These are phyloP conservation scores for Russula emetica DNA, from an alignment of 768 basidiomycete genomes.

Conservation along the genomic window DNA sequence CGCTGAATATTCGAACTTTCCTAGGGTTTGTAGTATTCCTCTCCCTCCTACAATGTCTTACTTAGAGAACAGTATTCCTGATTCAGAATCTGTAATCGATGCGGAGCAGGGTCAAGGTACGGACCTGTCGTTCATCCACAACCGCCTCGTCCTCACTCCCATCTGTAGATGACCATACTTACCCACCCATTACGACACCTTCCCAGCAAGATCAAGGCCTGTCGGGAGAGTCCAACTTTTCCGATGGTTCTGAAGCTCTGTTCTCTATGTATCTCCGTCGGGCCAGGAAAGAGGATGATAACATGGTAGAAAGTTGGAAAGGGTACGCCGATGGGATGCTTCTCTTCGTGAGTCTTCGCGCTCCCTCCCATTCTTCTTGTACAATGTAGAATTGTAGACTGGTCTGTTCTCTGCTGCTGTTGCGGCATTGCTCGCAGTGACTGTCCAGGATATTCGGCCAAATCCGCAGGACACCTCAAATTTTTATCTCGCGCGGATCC, in stretches of 20 bases:
- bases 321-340: constrained; percentile 12
- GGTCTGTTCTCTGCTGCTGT: constrained; percentile 25
- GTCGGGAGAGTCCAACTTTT: background rate
- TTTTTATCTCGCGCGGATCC: constrained; percentile 12
- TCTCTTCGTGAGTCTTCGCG: background rate
- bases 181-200: no score
- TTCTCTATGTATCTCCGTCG: constrained; percentile 10
- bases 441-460: constrained; percentile 10
- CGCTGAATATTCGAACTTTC: no score
- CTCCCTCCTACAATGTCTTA: no score
- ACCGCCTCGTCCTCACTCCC: no score
- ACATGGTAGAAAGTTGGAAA: constrained; percentile 9
- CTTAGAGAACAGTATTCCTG: no score
- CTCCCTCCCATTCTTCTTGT: background rate
- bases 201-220: background rate
- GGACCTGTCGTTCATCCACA: no score
- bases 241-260: constrained; percentile 3
- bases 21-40: no score
- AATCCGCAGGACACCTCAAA: background rate
- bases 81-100: no score
- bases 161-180: no score
- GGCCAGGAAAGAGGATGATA: background rate
- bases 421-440: constrained; percentile 15
- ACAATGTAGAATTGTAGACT: constrained; percentile 3
- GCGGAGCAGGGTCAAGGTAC: no score